These are phyloP conservation scores for Phyllosticta ampelicida DNA, from an alignment of 2,329 filamentous ascomycete species.

Conservation along the genomic window DNA sequence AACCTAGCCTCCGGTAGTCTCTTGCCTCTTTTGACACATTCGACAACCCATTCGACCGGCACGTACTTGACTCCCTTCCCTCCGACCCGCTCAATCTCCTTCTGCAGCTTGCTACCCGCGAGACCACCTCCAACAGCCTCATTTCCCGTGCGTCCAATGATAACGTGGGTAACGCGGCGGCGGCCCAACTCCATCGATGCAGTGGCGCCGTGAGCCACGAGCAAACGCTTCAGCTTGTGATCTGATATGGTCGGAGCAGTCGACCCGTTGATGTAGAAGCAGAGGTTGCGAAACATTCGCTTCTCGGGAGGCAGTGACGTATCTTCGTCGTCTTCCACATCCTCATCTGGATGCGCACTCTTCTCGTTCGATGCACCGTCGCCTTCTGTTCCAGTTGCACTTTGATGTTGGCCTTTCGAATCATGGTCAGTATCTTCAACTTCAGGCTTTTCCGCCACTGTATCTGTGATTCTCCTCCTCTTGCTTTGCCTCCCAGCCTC, in stretches of 20 bases:
- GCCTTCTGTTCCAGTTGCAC: neutral
- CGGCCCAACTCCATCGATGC: slow-evolving; percentile 62
- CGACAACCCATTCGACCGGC: slow-evolving; percentile 58
- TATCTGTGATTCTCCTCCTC: slow-evolving; percentile 16
- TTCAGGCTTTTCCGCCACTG: slow-evolving; percentile 18
- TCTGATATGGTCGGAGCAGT: slow-evolving; percentile 74
- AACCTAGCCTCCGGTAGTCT: slow-evolving; percentile 67
- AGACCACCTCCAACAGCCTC: slow-evolving; percentile 61
- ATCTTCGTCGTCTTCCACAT: neutral
- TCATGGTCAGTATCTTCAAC: slow-evolving; percentile 14
- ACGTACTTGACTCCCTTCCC: slow-evolving; percentile 70
- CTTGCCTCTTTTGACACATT: slow-evolving; percentile 30
- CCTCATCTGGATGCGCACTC: neutral
- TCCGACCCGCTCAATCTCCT: slow-evolving; percentile 58
- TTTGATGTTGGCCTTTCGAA: neutral
- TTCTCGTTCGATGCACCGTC: neutral
- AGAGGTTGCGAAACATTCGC: slow-evolving; percentile 58
- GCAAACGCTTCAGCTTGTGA: slow-evolving; percentile 69
- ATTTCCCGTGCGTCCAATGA: slow-evolving; percentile 47
- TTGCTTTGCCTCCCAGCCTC: slow-evolving; percentile 17
- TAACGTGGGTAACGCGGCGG: slow-evolving; percentile 72
- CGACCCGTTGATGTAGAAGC: slow-evolving; percentile 79
- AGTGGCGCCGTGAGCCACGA: slow-evolving; percentile 62
- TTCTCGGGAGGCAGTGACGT: slow-evolving; percentile 13
- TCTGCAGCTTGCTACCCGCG: slow-evolving; percentile 67